phyloP scores from a whole-genome alignment of 192 early-diverging fungal genomes.

The Backusella psychrophila region DNA sequence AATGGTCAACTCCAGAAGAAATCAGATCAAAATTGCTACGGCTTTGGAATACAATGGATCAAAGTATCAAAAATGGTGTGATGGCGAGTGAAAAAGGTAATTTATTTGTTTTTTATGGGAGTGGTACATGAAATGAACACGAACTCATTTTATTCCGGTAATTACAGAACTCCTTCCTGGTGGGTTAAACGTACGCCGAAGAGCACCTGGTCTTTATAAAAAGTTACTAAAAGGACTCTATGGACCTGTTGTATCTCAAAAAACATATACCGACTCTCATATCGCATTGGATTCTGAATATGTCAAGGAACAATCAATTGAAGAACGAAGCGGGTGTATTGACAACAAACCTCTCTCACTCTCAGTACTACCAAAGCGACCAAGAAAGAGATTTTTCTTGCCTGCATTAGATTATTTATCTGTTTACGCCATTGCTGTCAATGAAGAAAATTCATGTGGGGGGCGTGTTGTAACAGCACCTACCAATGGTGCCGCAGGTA shows the following conservation, averaged over 20 bases:
- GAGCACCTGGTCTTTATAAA: constrained; percentile 85
- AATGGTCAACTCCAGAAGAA: constrained; percentile 83
- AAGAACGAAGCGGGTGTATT: background rate
- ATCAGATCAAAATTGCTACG: constrained; percentile 69
- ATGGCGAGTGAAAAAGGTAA: constrained; percentile 45
- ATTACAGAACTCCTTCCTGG: constrained; percentile 69
- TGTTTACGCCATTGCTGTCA: constrained; percentile 94
- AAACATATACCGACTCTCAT: constrained; percentile 29
- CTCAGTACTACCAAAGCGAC: constrained; percentile 39
- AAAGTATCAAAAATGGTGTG: constrained; percentile 75
- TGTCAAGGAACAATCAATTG: background rate
- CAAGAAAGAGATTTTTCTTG: constrained; percentile 56
- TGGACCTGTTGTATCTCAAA: constrained; percentile 35
- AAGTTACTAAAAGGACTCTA: constrained; percentile 83
- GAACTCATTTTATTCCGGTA: background rate
- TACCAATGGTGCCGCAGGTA: constrained; percentile 94
- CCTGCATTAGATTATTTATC: constrained; percentile 91
- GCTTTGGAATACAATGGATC: constrained; percentile 95
- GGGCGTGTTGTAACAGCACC: constrained; percentile 91
- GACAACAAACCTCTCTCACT: constrained; percentile 23
- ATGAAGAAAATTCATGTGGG: constrained; percentile 86
- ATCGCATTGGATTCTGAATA: background rate
- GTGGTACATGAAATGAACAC: background rate
- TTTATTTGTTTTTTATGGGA: background rate
- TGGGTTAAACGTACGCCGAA: constrained; percentile 73